Evolutionary conservation across 495 filamentous ascomycete genomes (phyloP).

Genomic region (Xylaria longipes): DNA sequence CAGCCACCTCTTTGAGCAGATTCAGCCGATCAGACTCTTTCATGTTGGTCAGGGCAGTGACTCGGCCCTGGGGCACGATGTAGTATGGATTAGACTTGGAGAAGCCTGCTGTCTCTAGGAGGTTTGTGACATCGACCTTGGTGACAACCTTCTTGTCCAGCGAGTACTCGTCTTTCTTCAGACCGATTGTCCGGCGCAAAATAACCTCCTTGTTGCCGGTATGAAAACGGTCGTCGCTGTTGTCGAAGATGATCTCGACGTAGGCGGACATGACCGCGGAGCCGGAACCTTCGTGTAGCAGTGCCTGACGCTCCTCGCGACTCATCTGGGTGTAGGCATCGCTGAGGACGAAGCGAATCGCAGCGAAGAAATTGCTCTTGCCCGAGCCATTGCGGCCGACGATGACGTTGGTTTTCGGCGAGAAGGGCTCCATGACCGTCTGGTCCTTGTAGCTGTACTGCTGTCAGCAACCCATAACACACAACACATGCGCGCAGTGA

Average conservation of each 20-base stretch:
- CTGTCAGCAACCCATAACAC: constrained; percentile 27
- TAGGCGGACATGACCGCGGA: constrained; percentile 99
- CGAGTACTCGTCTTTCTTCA: constrained; percentile 99
- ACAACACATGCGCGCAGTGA: neutral
- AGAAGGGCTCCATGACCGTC: constrained; percentile 97
- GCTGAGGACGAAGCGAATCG: constrained; percentile 97
- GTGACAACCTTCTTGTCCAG: constrained; percentile 95
- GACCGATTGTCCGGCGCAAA: constrained; percentile 89
- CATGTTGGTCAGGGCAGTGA: constrained; percentile 97
- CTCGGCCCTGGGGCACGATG: constrained; percentile 96
- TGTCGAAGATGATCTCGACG: constrained; percentile 99
- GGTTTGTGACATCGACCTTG: constrained; percentile 91
- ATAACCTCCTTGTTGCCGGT: constrained; percentile 91
- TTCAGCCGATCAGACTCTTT: constrained; percentile 89
- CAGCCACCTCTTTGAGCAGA: constrained; percentile 94
- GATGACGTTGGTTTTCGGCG: constrained; percentile 97
- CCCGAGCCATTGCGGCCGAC: constrained; percentile 98
- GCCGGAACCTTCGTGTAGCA: constrained; percentile 95
- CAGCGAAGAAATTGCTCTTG: constrained; percentile 99
- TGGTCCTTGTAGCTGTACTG: constrained; percentile 92
- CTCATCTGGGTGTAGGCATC: constrained; percentile 97
- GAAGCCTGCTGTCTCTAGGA: constrained; percentile 95
- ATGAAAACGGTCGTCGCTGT: constrained; percentile 93
- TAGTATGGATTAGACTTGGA: constrained; percentile 98
- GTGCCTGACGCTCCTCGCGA: constrained; percentile 91